Evolutionary conservation across 2,329 filamentous ascomycete species (phyloP).

Genomic region (Neurospora sp.): DNA sequence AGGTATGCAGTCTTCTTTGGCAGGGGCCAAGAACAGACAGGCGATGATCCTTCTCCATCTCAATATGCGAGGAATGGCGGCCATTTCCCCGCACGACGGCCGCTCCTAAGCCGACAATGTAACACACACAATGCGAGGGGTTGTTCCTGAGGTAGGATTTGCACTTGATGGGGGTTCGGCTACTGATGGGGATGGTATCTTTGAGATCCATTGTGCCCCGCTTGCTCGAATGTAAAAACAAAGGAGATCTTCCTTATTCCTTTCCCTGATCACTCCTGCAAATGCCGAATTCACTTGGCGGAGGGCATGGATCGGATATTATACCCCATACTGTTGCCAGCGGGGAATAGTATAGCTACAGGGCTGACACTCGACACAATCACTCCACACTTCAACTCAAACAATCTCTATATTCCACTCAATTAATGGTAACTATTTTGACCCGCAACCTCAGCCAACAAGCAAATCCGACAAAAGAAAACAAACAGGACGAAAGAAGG

Average conservation of each 20-base stretch:
- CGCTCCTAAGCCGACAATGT: neutral
- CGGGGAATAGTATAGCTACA: too few relatives aligned
- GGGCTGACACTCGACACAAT: too few relatives aligned
- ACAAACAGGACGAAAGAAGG: neutral
- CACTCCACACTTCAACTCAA: too few relatives aligned
- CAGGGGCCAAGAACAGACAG: neutral
- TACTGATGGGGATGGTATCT: neutral
- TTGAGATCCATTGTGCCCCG: neutral
- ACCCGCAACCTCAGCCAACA: neutral
- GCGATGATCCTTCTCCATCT: neutral
- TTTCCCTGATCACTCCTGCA: too few relatives aligned
- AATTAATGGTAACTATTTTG: neutral
- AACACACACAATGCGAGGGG: neutral
- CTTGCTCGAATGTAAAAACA: neutral
- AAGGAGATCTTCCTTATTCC: neutral
- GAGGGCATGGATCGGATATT: too few relatives aligned
- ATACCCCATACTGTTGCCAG: too few relatives aligned
- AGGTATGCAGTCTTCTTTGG: neutral
- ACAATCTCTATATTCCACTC: neutral
- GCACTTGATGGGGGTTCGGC: neutral
- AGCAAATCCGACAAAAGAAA: too few relatives aligned
- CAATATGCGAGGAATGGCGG: neutral
- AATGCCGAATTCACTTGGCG: too few relatives aligned
- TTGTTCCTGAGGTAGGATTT: neutral
- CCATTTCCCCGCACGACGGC: neutral